Conservation (phyloP, 2,329 filamentous ascomycete genomes). For the Diplodia corticola region DNA sequence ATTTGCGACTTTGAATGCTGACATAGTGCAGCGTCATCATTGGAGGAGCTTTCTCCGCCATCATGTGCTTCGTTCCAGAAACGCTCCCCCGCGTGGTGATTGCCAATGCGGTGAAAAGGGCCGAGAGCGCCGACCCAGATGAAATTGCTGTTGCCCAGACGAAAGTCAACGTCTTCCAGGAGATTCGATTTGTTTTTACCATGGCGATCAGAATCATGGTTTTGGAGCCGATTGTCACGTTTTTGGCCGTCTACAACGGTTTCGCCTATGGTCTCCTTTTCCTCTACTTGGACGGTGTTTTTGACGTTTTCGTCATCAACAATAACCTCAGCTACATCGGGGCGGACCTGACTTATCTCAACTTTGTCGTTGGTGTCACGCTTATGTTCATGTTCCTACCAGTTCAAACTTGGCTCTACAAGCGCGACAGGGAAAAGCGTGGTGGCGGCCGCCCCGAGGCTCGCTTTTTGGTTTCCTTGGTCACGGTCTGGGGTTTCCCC, state of each 20-base stretch:
- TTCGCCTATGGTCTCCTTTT: constrained; percentile 72
- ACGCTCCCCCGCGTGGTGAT: constrained; percentile 22
- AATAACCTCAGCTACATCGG: constrained; percentile 70
- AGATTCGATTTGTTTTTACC: constrained; percentile 21
- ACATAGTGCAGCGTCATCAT: constrained; percentile 18
- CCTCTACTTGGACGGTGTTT: constrained; percentile 80
- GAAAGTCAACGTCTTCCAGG: constrained; percentile 22
- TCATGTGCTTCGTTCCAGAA: constrained; percentile 18
- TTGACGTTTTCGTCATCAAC: constrained; percentile 70
- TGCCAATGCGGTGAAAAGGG: constrained; percentile 8
- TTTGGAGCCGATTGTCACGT: constrained; percentile 51
- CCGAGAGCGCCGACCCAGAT: constrained; percentile 12
- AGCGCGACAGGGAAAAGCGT: constrained; percentile 46
- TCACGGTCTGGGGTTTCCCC: constrained; percentile 51
- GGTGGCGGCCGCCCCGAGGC: constrained; percentile 58
- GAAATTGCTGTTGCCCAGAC: constrained; percentile 14
- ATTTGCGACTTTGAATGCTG: neutral
- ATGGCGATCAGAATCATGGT: constrained; percentile 42
- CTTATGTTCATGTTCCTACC: constrained; percentile 60
- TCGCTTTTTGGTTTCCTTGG: constrained; percentile 56
- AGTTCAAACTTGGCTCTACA: constrained; percentile 60
- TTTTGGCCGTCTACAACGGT: constrained; percentile 49
- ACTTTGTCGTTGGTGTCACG: constrained; percentile 74
- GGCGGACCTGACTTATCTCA: constrained; percentile 79
- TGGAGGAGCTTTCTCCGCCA: constrained; percentile 16